A percentile compares a stretch with the other conserved stretches of the same genome.
phyloP scores from a whole-genome alignment of 2,329 filamentous ascomycete genomes.

The Diaporthe humulicola region DNA sequence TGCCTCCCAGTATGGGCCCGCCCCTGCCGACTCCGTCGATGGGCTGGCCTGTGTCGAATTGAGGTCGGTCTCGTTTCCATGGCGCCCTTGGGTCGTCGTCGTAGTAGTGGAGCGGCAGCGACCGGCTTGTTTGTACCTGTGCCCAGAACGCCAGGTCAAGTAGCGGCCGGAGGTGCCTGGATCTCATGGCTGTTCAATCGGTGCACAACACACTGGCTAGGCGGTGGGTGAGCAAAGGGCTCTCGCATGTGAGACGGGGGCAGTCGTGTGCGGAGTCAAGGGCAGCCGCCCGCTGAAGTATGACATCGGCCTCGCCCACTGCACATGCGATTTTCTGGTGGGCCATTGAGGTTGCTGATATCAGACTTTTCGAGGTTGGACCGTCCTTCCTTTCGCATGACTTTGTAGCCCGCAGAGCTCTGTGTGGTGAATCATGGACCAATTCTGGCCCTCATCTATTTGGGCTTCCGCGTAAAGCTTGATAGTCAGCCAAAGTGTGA shows the following conservation, averaged over 20 bases:
- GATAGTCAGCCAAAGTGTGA: neutral
- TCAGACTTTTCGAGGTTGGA: neutral
- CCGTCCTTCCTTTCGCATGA: neutral
- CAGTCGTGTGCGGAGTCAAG: neutral
- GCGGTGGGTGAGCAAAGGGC: no score
- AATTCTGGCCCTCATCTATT: neutral
- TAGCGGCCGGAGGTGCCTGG: neutral
- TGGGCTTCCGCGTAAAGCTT: neutral
- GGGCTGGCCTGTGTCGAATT: conserved; percentile 66
- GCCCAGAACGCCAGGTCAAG: neutral
- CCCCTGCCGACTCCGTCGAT: conserved; percentile 70
- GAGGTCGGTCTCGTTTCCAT: conserved; percentile 1
- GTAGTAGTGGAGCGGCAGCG: neutral
- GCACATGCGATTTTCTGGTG: neutral
- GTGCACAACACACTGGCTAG: neutral
- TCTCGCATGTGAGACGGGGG: neutral
- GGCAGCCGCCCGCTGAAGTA: neutral
- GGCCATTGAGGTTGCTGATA: neutral
- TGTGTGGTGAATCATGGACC: conserved; percentile 1
- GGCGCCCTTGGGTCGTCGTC: no score
- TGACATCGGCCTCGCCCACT: neutral
- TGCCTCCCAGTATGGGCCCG: conserved; percentile 67
- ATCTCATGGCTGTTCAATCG: neutral
- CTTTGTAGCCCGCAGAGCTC: no score
- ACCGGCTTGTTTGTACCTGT: neutral